Conservation (phyloP, 139 green algal species). For the Chlamydomonas sphaeroides region DNA sequence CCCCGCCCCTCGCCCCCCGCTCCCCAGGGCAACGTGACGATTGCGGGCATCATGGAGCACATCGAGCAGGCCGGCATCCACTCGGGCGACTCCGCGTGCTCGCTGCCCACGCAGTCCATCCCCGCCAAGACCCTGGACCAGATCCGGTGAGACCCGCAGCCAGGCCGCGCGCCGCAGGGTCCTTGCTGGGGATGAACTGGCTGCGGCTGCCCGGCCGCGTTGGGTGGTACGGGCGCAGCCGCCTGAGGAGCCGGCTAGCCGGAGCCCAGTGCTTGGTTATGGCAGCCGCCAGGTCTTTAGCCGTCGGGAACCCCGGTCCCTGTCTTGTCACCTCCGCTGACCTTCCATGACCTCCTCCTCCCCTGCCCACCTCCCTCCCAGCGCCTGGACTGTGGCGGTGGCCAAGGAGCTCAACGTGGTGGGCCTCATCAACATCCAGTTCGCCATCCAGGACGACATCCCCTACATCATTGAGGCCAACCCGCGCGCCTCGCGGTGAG, state of each 20-base stretch:
- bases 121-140: slow-evolving; percentile 70
- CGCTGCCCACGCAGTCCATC: slow-evolving; percentile 94
- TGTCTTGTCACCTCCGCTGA: too few relatives aligned
- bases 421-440: slow-evolving; percentile 99
- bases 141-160: slow-evolving; percentile 87
- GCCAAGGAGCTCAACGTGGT: slow-evolving; percentile 92
- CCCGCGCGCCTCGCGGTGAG: slow-evolving; percentile 86
- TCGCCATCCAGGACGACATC: slow-evolving; percentile 84
- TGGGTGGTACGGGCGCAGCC: too few relatives aligned
- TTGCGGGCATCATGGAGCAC: slow-evolving; percentile 99
- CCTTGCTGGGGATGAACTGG: too few relatives aligned
- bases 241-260: too few relatives aligned
- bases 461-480: slow-evolving; percentile 99
- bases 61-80: slow-evolving; percentile 96
- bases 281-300: too few relatives aligned
- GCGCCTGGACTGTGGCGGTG: slow-evolving; percentile 85
- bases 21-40: slow-evolving; percentile 94
- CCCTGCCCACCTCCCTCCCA: not conserved
- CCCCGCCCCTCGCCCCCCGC: not conserved
- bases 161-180: too few relatives aligned
- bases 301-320: too few relatives aligned
- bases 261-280: too few relatives aligned
- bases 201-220: too few relatives aligned
- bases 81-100: slow-evolving; percentile 96
- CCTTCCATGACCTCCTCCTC: not conserved